Percentiles rank a stretch among this genome's conserved stretches.
These are phyloP conservation scores for Euphorbia celastroides DNA, from an alignment of 441 rosid genomes.

Conservation along the genomic window DNA sequence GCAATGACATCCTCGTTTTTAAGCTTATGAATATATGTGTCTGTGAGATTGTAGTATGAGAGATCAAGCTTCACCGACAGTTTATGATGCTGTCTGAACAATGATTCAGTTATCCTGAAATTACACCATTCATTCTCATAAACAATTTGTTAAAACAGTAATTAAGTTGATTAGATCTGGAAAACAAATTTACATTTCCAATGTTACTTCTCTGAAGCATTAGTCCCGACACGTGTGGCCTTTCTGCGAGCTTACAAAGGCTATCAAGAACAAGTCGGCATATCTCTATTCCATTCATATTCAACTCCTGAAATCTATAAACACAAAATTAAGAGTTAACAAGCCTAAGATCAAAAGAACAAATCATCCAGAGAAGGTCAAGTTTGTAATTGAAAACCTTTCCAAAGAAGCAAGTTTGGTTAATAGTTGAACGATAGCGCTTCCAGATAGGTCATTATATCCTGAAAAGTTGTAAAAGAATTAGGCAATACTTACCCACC, in stretches of 20 bases:
- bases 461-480: slow-evolving; percentile 39
- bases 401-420: slow-evolving; percentile 56
- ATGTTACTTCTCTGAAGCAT: slow-evolving; percentile 77
- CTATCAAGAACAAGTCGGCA: slow-evolving; percentile 54
- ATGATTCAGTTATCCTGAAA: slow-evolving; percentile 71
- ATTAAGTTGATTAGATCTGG: not conserved
- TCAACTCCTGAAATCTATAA: slow-evolving; percentile 74
- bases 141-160: slow-evolving; percentile 17
- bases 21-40: slow-evolving; percentile 41
- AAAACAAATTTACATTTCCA: slow-evolving; percentile 55
- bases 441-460: slow-evolving; percentile 69
- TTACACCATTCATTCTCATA: slow-evolving; percentile 11
- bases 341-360: not conserved
- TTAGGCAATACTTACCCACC: slow-evolving; percentile 14
- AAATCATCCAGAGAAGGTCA: slow-evolving; percentile 5
- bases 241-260: slow-evolving; percentile 66
- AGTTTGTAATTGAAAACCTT: slow-evolving; percentile 40
- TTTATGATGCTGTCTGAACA: slow-evolving; percentile 39
- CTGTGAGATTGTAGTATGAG: slow-evolving; percentile 61
- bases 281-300: slow-evolving; percentile 73
- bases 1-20: slow-evolving; percentile 29
- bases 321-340: slow-evolving; percentile 8
- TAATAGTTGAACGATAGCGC: slow-evolving; percentile 51
- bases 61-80: slow-evolving; percentile 77
- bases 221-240: slow-evolving; percentile 58